These are phyloP conservation scores for Aspergillus thermomutatus DNA, from an alignment of 2,329 filamentous ascomycete species.

Conservation along the genomic window DNA sequence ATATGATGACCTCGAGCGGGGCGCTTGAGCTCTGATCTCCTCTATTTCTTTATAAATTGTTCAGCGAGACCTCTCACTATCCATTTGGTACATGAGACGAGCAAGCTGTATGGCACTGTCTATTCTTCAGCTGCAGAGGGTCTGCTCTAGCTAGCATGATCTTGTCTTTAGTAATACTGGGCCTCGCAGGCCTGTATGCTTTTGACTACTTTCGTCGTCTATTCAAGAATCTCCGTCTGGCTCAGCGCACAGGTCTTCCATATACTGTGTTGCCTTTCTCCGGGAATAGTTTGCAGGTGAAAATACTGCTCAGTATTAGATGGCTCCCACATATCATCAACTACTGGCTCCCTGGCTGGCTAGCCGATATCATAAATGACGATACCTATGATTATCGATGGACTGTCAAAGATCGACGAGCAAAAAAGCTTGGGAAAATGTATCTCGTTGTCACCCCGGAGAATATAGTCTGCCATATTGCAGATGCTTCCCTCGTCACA, in stretches of 20 bases:
- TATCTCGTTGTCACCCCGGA: constrained; percentile 12
- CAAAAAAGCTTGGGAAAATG: constrained; percentile 10
- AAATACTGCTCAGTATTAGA: constrained; percentile 1
- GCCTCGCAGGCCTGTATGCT: constrained; percentile 1
- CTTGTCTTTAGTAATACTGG: constrained; percentile 1
- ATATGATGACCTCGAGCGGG: too few relatives aligned
- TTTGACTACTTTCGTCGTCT: constrained; percentile 3
- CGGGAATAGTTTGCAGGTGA: not conserved
- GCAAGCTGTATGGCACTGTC: too few relatives aligned
- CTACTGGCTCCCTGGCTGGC: constrained; percentile 7
- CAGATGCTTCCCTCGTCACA: constrained; percentile 14
- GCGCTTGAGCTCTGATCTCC: too few relatives aligned
- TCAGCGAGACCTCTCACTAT: too few relatives aligned
- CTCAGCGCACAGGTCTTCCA: constrained; percentile 7
- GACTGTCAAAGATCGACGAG: constrained; percentile 11
- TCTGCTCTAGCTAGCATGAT: constrained; percentile 1
- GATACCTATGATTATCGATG: constrained; percentile 10
- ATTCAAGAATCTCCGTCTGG: constrained; percentile 23
- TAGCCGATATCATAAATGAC: constrained; percentile 12
- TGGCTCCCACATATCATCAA: constrained; percentile 9
- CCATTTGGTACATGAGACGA: too few relatives aligned
- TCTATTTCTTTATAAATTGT: too few relatives aligned
- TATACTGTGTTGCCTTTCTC: constrained; percentile 10
- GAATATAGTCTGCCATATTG: constrained; percentile 10
- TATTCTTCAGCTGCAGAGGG: too few relatives aligned